Base-by-base conservation (phyloP, 305 asterid species). In the Solanum hybrid region DNA sequence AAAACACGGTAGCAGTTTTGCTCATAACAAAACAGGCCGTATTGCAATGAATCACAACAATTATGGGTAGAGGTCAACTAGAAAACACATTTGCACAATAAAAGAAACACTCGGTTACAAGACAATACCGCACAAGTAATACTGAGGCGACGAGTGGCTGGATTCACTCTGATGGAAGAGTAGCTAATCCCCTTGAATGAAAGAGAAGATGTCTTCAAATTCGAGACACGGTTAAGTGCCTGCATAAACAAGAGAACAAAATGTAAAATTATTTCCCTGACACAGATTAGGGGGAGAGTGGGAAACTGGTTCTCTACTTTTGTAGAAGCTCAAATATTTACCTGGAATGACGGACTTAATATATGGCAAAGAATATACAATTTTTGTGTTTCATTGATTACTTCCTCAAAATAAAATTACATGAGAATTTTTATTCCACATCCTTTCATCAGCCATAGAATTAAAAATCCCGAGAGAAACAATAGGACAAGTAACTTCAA, bases 91-190 rank as follows among this genome's bases (percentile, higher is more conserved):
- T 14, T 17, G 29, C 20, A 2, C 37, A 26, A 37, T 3, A 12
- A 7, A 81, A 14, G 3, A 4, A 57, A 7, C 26, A 5, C 20
- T 34, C 0, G 9, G 88, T 83, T 83, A 20, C 73, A 45, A 83
- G 17, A 51, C 14, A 84, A 31, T 93, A 96, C 99, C 37, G 94
- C 95, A 88, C 98, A 96, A 65, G 98, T 89, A 89, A 96, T 90
- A 33, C 92, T 93, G 94, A 96, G 94, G 51, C 98, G 96, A 84
- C 90, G 95, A 57, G 92, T 86, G 33, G 92, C 91, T 78, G 94
- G 94, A 92, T 94, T 95, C 93, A 89, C 78, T 38, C 93, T 93
- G 39, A 92, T 92, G 88, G 97, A 92, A 31, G 93, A 92, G 93
- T 93, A 94, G 87, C 91, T 91, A 89, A 90, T 97, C 84, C 98